phyloP scores from a whole-genome alignment of 495 filamentous ascomycete genomes.

The Hypoxylon subgilvum region DNA sequence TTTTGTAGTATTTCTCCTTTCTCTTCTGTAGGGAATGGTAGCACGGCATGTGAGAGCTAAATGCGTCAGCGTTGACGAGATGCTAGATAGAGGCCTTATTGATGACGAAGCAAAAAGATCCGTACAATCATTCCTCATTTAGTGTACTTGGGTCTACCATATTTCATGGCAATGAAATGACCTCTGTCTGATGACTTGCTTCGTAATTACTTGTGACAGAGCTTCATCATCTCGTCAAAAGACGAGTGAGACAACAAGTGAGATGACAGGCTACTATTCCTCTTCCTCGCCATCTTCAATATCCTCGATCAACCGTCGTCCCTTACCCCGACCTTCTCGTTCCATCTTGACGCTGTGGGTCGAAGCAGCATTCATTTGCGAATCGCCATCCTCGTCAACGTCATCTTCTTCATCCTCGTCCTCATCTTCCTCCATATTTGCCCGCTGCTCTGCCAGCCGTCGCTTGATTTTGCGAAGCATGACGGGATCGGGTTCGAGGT shows the following conservation, averaged over 20 bases:
- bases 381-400: slow-evolving; percentile 36
- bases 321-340: slow-evolving; percentile 5
- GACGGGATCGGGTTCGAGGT: slow-evolving; percentile 51
- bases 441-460: slow-evolving; percentile 38
- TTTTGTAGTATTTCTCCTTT: no score
- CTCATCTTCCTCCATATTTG: slow-evolving; percentile 5
- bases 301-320: slow-evolving; percentile 10
- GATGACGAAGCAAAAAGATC: no score
- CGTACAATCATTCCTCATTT: no score
- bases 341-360: slow-evolving; percentile 9
- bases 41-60: no score
- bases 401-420: slow-evolving; percentile 39
- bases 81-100: no score
- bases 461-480: slow-evolving; percentile 52
- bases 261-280: background rate
- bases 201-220: background rate
- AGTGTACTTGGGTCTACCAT: no score
- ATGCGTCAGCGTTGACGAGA: no score
- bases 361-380: slow-evolving; percentile 16
- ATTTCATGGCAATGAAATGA: no score
- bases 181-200: no score
- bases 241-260: background rate
- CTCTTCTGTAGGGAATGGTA: no score
- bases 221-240: background rate
- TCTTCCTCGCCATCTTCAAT: slow-evolving; percentile 11